A percentile compares a stretch with the other conserved stretches of the same genome.
phyloP scores from a whole-genome alignment of 2,329 filamentous ascomycete species.

The Alternaria hordeiaustralica region DNA sequence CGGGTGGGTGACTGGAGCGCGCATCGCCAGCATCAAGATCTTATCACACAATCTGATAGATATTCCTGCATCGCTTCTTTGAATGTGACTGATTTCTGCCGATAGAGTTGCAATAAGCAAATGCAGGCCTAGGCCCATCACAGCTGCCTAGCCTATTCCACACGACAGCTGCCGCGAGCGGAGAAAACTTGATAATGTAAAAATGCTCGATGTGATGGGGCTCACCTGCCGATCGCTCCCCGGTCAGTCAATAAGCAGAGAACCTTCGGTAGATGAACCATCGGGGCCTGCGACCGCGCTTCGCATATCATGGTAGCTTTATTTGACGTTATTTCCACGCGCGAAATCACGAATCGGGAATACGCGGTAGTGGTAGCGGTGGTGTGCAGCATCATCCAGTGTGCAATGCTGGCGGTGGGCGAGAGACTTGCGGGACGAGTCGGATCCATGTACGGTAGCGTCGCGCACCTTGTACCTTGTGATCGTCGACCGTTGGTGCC shows the following conservation, averaged over 20 bases:
- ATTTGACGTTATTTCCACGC: constrained; percentile 1
- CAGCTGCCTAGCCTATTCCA: constrained; percentile 15
- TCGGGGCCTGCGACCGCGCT: neutral
- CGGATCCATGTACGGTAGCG: constrained; percentile 40
- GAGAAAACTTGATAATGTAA: constrained; percentile 21
- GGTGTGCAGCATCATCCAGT: constrained; percentile 22
- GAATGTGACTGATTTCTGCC: constrained; percentile 1
- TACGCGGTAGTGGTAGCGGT: constrained; percentile 18
- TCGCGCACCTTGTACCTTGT: constrained; percentile 37
- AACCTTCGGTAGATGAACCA: constrained; percentile 1
- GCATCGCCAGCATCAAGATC: constrained; percentile 1
- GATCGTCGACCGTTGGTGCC: constrained; percentile 41
- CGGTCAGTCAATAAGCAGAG: constrained; percentile 18
- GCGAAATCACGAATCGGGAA: constrained; percentile 21
- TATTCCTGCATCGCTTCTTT: constrained; percentile 1
- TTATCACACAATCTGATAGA: constrained; percentile 6
- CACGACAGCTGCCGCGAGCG: constrained; percentile 15
- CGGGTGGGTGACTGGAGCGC: constrained; percentile 27
- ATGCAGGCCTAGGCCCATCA: constrained; percentile 11
- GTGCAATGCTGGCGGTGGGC: constrained; percentile 10
- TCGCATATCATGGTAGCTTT: neutral
- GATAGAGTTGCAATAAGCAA: constrained; percentile 1
- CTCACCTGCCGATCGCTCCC: constrained; percentile 34
- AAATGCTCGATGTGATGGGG: constrained; percentile 27
- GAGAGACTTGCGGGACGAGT: constrained; percentile 39